Evolutionary conservation across 2,329 filamentous ascomycete species (phyloP).

Genomic region (Mycosphaerella sp.): DNA sequence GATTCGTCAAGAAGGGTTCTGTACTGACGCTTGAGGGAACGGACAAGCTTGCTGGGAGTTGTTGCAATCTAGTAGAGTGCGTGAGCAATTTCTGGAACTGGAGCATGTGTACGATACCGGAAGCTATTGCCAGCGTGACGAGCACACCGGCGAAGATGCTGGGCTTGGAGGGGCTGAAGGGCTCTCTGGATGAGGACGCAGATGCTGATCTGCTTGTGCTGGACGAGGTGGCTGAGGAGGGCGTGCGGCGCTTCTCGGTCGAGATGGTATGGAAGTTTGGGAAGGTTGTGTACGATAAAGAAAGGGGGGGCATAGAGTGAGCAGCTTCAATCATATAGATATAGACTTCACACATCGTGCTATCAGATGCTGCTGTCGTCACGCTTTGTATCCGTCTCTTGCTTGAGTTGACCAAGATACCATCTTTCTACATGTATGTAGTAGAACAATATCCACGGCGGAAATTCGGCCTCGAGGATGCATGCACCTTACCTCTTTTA

Average conservation of each 20-base stretch:
- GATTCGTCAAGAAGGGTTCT: conserved; percentile 63
- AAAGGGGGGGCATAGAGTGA: background rate
- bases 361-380: background rate
- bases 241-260: conserved; percentile 52
- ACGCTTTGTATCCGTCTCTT: no score
- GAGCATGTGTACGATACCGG: conserved; percentile 61
- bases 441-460: no score
- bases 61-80: conserved; percentile 63
- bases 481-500: background rate
- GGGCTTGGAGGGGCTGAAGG: conserved; percentile 61
- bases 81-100: conserved; percentile 74
- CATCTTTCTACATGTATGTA: background rate
- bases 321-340: background rate
- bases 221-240: conserved; percentile 44
- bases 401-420: background rate
- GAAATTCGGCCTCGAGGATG: no score
- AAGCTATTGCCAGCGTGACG: conserved; percentile 67
- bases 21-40: conserved; percentile 72
- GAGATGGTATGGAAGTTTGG: conserved; percentile 80
- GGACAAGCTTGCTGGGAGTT: conserved; percentile 61
- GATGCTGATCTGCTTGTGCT: conserved; percentile 60
- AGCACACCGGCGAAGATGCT: conserved; percentile 72
- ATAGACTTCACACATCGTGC: background rate
- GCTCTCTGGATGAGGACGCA: conserved; percentile 44
- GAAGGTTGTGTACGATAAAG: conserved; percentile 39